phyloP scores from a whole-genome alignment of 352 stramenopile species.

The Phytophthora constricta region DNA sequence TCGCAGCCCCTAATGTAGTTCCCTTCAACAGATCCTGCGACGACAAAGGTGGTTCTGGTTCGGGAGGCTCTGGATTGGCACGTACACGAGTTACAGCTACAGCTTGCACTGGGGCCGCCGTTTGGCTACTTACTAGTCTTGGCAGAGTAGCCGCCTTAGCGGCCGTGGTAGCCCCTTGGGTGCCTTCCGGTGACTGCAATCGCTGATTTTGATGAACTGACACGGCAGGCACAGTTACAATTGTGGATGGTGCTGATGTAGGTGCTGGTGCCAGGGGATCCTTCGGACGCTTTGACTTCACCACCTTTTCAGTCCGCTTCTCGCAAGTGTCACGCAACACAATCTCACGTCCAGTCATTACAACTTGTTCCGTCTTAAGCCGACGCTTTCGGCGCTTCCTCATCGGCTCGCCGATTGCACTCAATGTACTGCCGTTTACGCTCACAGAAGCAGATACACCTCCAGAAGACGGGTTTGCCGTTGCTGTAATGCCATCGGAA shows the following conservation, averaged over 20 bases:
- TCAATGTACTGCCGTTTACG: too few relatives aligned
- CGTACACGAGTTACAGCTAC: not conserved
- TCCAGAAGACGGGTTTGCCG: too few relatives aligned
- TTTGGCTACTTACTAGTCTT: not conserved
- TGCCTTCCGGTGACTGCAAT: not conserved
- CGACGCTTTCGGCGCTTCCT: constrained; percentile 45
- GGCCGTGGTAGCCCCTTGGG: not conserved
- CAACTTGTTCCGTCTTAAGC: constrained; percentile 57
- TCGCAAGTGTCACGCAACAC: constrained; percentile 67
- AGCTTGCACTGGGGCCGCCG: not conserved
- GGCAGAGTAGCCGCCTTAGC: not conserved
- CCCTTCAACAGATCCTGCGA: not conserved
- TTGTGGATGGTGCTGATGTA: constrained; percentile 31
- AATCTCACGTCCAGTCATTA: constrained; percentile 53
- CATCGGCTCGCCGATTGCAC: constrained; percentile 3
- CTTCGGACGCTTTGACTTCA: constrained; percentile 50
- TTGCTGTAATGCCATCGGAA: too few relatives aligned
- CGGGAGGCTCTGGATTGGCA: not conserved
- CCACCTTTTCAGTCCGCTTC: constrained; percentile 60
- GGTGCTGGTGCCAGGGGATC: constrained; percentile 23
- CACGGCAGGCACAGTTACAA: too few relatives aligned
- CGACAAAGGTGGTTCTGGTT: not conserved
- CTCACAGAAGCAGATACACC: too few relatives aligned
- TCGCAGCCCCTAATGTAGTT: constrained; percentile 12
- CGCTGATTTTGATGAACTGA: too few relatives aligned